These are phyloP conservation scores for Amborella trichopoda DNA, from an alignment of 164 flowering plant species.

Conservation along the genomic window DNA sequence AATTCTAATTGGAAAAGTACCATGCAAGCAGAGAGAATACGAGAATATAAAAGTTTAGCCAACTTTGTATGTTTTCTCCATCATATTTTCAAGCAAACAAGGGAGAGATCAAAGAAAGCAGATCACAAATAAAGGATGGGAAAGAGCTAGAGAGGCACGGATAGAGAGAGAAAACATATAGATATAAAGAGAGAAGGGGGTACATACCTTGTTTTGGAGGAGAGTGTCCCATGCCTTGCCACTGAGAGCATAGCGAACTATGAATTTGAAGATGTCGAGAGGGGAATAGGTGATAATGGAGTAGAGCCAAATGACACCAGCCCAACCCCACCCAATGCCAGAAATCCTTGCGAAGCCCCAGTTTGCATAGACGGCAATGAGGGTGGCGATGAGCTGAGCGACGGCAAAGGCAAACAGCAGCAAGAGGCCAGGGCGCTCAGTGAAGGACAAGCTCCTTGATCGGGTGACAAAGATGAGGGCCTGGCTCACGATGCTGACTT, in stretches of 20 bases:
- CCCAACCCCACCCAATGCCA: constrained; percentile 42
- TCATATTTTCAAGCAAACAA: too few relatives aligned
- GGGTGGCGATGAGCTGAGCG: constrained; percentile 18
- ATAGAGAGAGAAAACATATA: too few relatives aligned
- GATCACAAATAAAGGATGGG: too few relatives aligned
- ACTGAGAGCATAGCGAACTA: constrained; percentile 21
- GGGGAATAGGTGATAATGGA: constrained; percentile 24
- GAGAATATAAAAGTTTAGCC: too few relatives aligned
- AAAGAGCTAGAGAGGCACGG: too few relatives aligned
- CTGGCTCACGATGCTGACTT: constrained; percentile 23
- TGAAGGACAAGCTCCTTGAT: constrained; percentile 19
- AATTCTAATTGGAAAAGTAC: too few relatives aligned
- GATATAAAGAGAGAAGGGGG: too few relatives aligned
- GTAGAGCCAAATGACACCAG: constrained; percentile 32
- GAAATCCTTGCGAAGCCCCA: constrained; percentile 26
- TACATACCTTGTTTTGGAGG: constrained; percentile 23
- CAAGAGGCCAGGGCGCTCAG: constrained; percentile 19
- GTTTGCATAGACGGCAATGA: constrained; percentile 16
- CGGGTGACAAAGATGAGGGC: constrained; percentile 22
- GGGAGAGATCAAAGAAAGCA: too few relatives aligned
- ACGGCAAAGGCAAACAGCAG: constrained; percentile 11
- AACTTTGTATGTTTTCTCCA: too few relatives aligned
- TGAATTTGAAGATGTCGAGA: constrained; percentile 28
- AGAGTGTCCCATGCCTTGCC: constrained; percentile 35
- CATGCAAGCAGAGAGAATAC: too few relatives aligned